These are phyloP conservation scores for Chrysanthemum makinoi DNA, from an alignment of 129 eudicot species.

Conservation along the genomic window DNA sequence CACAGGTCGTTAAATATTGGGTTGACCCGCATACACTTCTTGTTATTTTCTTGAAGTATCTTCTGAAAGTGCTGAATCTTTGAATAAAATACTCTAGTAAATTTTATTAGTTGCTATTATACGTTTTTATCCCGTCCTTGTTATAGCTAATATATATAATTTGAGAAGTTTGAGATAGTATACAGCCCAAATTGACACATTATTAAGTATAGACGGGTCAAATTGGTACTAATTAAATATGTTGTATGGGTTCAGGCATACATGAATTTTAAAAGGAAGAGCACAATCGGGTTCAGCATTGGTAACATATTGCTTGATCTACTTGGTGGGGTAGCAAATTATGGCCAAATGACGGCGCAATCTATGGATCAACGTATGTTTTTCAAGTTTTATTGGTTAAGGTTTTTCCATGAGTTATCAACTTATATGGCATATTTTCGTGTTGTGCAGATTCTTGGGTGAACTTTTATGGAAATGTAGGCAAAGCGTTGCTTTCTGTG, in stretches of 20 bases:
- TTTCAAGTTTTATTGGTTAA: not conserved
- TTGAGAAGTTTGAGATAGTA: too few relatives aligned
- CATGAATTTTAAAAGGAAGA: slow-evolving; percentile 69
- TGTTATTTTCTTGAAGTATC: slow-evolving; percentile 9
- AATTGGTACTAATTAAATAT: not conserved
- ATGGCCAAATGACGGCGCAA: slow-evolving; percentile 71
- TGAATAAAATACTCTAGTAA: too few relatives aligned
- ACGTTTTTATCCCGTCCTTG: too few relatives aligned
- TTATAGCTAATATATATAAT: too few relatives aligned
- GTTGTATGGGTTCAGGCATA: slow-evolving; percentile 39
- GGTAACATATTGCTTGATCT: slow-evolving; percentile 82
- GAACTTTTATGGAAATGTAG: slow-evolving; percentile 84
- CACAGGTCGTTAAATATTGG: too few relatives aligned
- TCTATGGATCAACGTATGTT: slow-evolving; percentile 69
- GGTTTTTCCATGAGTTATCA: not conserved
- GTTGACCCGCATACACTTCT: too few relatives aligned
- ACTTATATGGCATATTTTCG: slow-evolving; percentile 4
- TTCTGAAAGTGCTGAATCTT: slow-evolving; percentile 42
- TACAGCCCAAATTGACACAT: too few relatives aligned
- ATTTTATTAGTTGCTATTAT: too few relatives aligned
- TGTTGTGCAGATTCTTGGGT: slow-evolving; percentile 69
- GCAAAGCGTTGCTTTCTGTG: slow-evolving; percentile 84
- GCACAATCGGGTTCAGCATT: slow-evolving; percentile 79
- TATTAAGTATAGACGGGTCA: too few relatives aligned
- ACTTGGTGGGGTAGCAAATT: slow-evolving; percentile 66